These are phyloP conservation scores for Penicillium desertorum DNA, from an alignment of 495 filamentous ascomycete species.

Conservation along the genomic window DNA sequence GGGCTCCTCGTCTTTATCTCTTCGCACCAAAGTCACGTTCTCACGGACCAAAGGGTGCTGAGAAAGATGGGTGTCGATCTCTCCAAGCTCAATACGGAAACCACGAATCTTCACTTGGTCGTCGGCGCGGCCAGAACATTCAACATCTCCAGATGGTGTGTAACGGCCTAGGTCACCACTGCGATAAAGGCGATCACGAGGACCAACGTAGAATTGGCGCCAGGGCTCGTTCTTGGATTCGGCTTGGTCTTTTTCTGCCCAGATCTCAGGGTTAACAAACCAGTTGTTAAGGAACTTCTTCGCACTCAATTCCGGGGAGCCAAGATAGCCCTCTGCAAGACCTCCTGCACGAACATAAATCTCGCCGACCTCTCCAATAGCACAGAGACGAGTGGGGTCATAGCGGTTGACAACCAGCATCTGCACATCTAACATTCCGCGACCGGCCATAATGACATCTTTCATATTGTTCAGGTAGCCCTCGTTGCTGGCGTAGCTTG, in stretches of 20 bases:
- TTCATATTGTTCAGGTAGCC: constrained; percentile 67
- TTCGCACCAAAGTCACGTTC: constrained; percentile 80
- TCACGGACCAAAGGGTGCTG: constrained; percentile 79
- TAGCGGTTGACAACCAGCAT: constrained; percentile 85
- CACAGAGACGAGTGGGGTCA: constrained; percentile 69
- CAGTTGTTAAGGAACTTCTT: constrained; percentile 86
- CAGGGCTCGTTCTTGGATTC: constrained; percentile 56
- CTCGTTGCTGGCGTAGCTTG: constrained; percentile 64
- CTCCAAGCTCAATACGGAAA: constrained; percentile 91
- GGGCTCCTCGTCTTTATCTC: constrained; percentile 89
- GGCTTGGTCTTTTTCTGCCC: constrained; percentile 64
- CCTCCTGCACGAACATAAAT: constrained; percentile 87
- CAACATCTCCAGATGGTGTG: constrained; percentile 69
- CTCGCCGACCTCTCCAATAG: constrained; percentile 80
- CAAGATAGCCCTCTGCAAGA: constrained; percentile 84
- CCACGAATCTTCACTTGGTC: constrained; percentile 94
- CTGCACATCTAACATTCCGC: constrained; percentile 92
- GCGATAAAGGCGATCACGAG: constrained; percentile 82
- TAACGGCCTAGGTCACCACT: constrained; percentile 81
- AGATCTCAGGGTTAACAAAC: constrained; percentile 76
- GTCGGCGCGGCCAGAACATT: constrained; percentile 77
- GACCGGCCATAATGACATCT: constrained; percentile 82
- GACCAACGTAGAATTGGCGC: constrained; percentile 77
- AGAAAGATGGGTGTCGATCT: constrained; percentile 84
- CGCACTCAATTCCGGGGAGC: constrained; percentile 64